A percentile compares a stretch with the other conserved stretches of the same genome.
Evolutionary conservation across 345 rosid genomes (phyloP).

Genomic region (Erodium maritimum): DNA sequence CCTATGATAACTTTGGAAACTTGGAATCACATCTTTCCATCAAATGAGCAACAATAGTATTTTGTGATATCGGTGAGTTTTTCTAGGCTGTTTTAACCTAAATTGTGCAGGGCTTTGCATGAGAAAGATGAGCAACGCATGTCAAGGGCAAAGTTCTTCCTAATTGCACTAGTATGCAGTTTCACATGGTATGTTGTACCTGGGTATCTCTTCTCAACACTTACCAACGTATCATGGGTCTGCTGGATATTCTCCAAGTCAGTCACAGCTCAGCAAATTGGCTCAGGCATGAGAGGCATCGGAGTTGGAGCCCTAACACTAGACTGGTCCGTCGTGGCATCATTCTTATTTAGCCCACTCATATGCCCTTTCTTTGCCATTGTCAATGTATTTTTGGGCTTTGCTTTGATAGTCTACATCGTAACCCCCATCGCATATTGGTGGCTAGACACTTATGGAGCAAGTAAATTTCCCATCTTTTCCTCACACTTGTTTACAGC

Average conservation of each 20-base stretch:
- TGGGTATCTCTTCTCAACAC: slow-evolving; percentile 72
- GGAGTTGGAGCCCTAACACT: slow-evolving; percentile 78
- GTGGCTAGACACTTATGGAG: slow-evolving; percentile 53
- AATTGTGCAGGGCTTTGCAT: slow-evolving; percentile 58
- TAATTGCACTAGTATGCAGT: slow-evolving; percentile 61
- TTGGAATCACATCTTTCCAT: too few species aligned
- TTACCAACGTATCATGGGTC: slow-evolving; percentile 72
- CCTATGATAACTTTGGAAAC: too few species aligned
- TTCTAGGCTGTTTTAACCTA: neutral
- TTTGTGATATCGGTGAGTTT: too few species aligned
- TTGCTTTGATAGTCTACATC: slow-evolving; percentile 45
- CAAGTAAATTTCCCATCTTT: slow-evolving; percentile 61
- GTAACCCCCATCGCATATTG: slow-evolving; percentile 58
- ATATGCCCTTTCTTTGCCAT: slow-evolving; percentile 82
- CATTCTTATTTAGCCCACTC: slow-evolving; percentile 80
- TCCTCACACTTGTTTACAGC: slow-evolving; percentile 72
- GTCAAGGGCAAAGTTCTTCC: slow-evolving; percentile 76
- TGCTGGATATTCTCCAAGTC: slow-evolving; percentile 80
- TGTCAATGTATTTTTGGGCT: slow-evolving; percentile 48
- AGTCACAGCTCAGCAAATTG: slow-evolving; percentile 73
- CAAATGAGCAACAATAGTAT: too few species aligned
- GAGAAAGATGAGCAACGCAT: slow-evolving; percentile 63
- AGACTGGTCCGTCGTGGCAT: slow-evolving; percentile 70
- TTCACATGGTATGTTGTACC: slow-evolving; percentile 66
- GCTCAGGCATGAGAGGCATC: slow-evolving; percentile 77